Conservation (phyloP, 768 basidiomycete species). For the Boletus reticuloceps region DNA sequence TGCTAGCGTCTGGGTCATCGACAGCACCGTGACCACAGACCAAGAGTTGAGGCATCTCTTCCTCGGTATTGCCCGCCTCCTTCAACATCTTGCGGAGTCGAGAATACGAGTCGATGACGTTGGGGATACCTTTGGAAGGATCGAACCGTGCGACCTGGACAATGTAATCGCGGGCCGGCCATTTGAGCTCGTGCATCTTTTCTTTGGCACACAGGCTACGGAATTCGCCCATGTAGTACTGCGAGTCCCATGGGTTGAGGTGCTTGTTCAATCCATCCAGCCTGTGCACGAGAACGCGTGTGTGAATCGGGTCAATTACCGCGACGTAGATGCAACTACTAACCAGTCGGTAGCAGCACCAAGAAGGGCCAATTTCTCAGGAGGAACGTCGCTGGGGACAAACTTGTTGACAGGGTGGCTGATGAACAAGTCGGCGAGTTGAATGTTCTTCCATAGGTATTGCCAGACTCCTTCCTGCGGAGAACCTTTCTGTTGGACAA, state of each 20-base stretch:
- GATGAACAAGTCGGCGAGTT: conserved; percentile 89
- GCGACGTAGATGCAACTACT: conserved; percentile 29
- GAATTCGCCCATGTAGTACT: conserved; percentile 90
- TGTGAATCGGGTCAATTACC: neutral
- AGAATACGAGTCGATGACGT: conserved; percentile 84
- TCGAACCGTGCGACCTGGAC: conserved; percentile 95
- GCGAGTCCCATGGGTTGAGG: conserved; percentile 73
- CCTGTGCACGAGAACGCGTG: conserved; percentile 35
- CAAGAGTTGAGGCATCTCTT: conserved; percentile 69
- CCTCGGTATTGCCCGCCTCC: conserved; percentile 41
- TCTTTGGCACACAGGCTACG: conserved; percentile 71
- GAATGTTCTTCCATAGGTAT: conserved; percentile 91
- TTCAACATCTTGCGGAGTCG: conserved; percentile 71
- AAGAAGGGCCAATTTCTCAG: conserved; percentile 65
- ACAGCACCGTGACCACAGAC: conserved; percentile 91
- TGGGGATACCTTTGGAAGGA: conserved; percentile 79
- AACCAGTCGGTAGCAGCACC: conserved; percentile 87
- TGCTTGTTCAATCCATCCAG: conserved; percentile 96
- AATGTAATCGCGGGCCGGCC: conserved; percentile 83
- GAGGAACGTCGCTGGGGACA: conserved; percentile 81
- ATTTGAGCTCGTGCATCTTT: conserved; percentile 75
- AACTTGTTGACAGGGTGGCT: conserved; percentile 94
- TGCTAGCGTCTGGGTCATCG: conserved; percentile 92
- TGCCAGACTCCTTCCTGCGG: conserved; percentile 93
- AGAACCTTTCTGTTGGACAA: conserved; percentile 76